A percentile compares a stretch with the other conserved stretches of the same genome.
phyloP scores from a whole-genome alignment of 1,284 basidiomycete genomes.

The Apiotrichum domesticum region DNA sequence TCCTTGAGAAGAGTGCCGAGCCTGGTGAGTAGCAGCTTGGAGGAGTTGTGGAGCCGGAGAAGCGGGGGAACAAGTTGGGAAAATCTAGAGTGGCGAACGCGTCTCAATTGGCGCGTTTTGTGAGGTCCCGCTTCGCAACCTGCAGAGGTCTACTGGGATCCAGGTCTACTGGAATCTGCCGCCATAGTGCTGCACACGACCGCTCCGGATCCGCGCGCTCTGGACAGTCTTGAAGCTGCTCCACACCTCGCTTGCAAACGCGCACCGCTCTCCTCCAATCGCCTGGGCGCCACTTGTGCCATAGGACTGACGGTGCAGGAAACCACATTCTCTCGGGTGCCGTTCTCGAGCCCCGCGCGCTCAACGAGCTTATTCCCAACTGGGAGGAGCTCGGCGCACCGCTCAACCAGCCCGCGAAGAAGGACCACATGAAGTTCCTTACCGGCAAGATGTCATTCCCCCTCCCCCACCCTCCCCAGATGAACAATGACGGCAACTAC shows the following conservation, averaged over 20 bases:
- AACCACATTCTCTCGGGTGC: conserved; percentile 95
- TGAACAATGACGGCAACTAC: conserved; percentile 92
- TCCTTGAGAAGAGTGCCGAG: conserved; percentile 92
- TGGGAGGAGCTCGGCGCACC: conserved; percentile 62
- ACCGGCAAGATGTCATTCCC: conserved; percentile 68
- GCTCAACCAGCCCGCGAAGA: conserved; percentile 71
- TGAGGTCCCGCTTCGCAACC: too few species aligned
- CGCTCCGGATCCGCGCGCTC: too few species aligned
- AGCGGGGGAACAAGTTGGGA: too few species aligned
- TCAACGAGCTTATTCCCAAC: conserved; percentile 85
- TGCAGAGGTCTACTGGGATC: too few species aligned
- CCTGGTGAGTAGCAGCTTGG: conserved; percentile 58
- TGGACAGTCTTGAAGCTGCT: too few species aligned
- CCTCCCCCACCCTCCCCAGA: conserved; percentile 94
- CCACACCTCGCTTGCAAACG: too few species aligned
- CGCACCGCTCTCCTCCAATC: too few species aligned
- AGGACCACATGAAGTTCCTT: conserved; percentile 81
- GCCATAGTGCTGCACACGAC: not conserved
- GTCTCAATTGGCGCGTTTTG: too few species aligned
- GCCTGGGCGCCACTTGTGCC: not conserved
- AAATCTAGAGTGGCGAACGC: too few species aligned
- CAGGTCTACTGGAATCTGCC: not conserved
- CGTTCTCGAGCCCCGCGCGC: conserved; percentile 85
- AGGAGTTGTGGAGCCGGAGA: too few species aligned
- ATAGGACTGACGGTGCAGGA: conserved; percentile 52